Conservation (phyloP, 1,284 basidiomycete species). For the Pseudozyma tsukubaensis region DNA sequence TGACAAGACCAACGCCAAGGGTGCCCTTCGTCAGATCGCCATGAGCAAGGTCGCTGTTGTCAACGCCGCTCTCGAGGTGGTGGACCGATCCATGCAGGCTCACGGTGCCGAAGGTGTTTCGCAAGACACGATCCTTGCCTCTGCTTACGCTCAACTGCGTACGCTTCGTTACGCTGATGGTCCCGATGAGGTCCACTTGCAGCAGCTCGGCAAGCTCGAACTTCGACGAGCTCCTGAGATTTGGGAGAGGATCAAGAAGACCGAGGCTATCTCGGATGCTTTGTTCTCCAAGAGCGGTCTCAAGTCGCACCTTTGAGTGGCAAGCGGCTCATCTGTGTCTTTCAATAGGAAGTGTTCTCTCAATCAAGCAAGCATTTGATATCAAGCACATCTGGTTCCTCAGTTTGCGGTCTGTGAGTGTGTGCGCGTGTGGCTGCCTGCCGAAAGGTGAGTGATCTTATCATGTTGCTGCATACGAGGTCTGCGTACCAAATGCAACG, state of each 20-base stretch:
- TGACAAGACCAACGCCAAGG: conserved; percentile 88
- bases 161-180: conserved; percentile 72
- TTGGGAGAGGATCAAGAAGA: conserved; percentile 52
- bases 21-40: conserved; percentile 94
- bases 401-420: too few relatives aligned
- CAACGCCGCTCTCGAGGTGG: conserved; percentile 83
- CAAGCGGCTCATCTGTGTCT: too few relatives aligned
- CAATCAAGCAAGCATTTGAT: too few relatives aligned
- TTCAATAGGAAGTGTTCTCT: too few relatives aligned
- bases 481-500: too few relatives aligned
- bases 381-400: too few relatives aligned
- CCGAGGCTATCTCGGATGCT: conserved; percentile 30
- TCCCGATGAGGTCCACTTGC: conserved; percentile 81
- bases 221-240: conserved; percentile 54
- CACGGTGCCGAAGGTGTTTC: conserved; percentile 92
- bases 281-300: conserved; percentile 51
- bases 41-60: conserved; percentile 92
- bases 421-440: too few relatives aligned
- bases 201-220: conserved; percentile 90
- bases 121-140: conserved; percentile 87
- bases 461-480: too few relatives aligned
- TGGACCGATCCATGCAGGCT: conserved; percentile 92
- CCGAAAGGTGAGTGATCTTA: too few relatives aligned
- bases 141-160: conserved; percentile 81
- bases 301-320: conserved; percentile 52